Evolutionary conservation across 2,329 filamentous ascomycete genomes (phyloP).

Genomic region (Cladosporium phlei): DNA sequence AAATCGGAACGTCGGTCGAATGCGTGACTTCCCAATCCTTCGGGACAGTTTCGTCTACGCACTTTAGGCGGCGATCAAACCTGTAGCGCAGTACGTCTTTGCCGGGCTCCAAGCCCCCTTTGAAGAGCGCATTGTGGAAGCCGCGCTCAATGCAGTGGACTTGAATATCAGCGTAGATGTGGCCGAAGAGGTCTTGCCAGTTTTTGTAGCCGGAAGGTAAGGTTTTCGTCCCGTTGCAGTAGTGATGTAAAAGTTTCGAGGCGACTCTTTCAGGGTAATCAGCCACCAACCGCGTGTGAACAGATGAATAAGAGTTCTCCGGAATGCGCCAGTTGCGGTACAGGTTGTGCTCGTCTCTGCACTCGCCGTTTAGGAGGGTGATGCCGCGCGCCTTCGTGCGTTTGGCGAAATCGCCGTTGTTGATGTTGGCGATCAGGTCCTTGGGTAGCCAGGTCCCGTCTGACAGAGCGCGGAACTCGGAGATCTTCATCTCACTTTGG

Average conservation of each 20-base stretch:
- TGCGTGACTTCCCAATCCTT: slow-evolving; percentile 52
- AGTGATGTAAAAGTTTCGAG: slow-evolving; percentile 40
- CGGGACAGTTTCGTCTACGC: slow-evolving; percentile 41
- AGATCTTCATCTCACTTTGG: slow-evolving; percentile 40
- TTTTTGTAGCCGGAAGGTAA: slow-evolving; percentile 38
- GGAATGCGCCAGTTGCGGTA: slow-evolving; percentile 51
- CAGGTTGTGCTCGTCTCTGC: slow-evolving; percentile 48
- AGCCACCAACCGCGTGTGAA: slow-evolving; percentile 46
- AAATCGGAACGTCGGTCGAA: slow-evolving; percentile 49
- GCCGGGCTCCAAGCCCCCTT: slow-evolving; percentile 37
- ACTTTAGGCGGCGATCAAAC: slow-evolving; percentile 50
- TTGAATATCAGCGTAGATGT: slow-evolving; percentile 54
- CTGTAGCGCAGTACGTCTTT: slow-evolving; percentile 49
- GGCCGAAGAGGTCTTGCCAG: slow-evolving; percentile 52
- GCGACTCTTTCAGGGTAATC: slow-evolving; percentile 48
- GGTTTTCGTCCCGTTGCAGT: slow-evolving; percentile 36
- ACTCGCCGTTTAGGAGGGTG: slow-evolving; percentile 52
- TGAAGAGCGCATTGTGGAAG: slow-evolving; percentile 42
- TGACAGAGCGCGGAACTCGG: slow-evolving; percentile 52
- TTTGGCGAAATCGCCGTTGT: slow-evolving; percentile 45
- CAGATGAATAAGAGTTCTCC: slow-evolving; percentile 36
- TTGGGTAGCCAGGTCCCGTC: slow-evolving; percentile 46
- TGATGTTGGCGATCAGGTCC: slow-evolving; percentile 43
- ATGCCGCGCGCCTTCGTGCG: slow-evolving; percentile 43
- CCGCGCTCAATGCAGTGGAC: slow-evolving; percentile 52